These are phyloP conservation scores for Calocybe indica DNA, from an alignment of 768 basidiomycete species.

Conservation along the genomic window DNA sequence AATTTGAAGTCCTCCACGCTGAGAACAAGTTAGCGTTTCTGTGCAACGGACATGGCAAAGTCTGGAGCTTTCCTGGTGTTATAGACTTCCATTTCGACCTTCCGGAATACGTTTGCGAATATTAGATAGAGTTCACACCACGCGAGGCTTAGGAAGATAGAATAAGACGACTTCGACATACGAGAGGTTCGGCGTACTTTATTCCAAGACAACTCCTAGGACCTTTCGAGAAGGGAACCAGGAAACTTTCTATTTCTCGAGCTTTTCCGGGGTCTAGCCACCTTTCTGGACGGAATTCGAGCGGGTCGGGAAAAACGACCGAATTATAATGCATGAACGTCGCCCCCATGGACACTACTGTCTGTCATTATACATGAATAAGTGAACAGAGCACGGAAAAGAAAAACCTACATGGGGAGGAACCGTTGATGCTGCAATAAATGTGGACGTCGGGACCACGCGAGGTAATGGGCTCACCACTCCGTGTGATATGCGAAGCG, in stretches of 20 bases:
- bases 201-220: conserved; percentile 5
- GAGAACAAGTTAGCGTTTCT: no score
- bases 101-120: conserved; percentile 1
- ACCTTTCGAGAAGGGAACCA: conserved; percentile 18
- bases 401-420: conserved; percentile 17
- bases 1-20: conserved; percentile 5
- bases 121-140: conserved; percentile 7
- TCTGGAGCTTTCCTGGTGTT: conserved; percentile 2
- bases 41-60: no score
- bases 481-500: conserved; percentile 19
- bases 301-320: conserved; percentile 19
- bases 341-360: conserved; percentile 21
- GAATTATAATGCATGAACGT: conserved; percentile 20
- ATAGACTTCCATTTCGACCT: conserved; percentile 4
- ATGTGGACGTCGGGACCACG: conserved; percentile 12
- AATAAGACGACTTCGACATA: not conserved
- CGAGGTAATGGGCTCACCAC: conserved; percentile 14
- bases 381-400: not conserved
- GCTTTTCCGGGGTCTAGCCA: conserved; percentile 17
- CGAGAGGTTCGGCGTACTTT: not conserved
- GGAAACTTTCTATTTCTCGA: conserved; percentile 15
- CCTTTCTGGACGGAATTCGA: conserved; percentile 23
- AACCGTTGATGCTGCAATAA: conserved; percentile 15
- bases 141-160: conserved; percentile 1
- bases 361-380: conserved; percentile 10